Conservation (phyloP, 2,329 filamentous ascomycete species). For the Alternaria sp. region DNA sequence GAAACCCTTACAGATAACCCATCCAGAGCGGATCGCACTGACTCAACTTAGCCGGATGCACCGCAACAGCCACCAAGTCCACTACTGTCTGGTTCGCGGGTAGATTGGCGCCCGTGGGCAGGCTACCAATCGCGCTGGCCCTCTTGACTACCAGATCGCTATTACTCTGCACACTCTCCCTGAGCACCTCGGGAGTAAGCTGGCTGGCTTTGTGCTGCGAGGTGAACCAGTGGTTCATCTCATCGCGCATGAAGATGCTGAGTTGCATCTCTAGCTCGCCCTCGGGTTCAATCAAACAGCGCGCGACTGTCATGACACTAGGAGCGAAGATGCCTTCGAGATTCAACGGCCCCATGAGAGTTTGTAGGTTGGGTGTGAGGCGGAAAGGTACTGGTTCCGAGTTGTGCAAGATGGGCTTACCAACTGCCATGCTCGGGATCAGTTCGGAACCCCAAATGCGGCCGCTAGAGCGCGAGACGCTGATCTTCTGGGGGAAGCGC, state of each 20-base stretch:
- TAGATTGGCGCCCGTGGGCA: conserved; percentile 74
- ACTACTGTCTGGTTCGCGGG: conserved; percentile 98
- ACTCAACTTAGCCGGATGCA: conserved; percentile 87
- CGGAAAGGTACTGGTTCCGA: conserved; percentile 96
- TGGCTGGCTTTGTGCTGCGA: conserved; percentile 68
- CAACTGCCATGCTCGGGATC: conserved; percentile 84
- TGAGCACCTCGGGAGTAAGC: conserved; percentile 68
- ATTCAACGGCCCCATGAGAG: conserved; percentile 91
- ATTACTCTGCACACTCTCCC: conserved; percentile 83
- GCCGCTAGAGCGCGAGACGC: conserved; percentile 81
- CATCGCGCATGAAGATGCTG: conserved; percentile 92
- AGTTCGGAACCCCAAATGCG: conserved; percentile 97
- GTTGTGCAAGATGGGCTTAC: conserved; percentile 91
- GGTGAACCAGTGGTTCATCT: conserved; percentile 97
- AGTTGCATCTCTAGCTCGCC: conserved; percentile 92
- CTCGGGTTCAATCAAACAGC: conserved; percentile 84
- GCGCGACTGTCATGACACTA: conserved; percentile 93
- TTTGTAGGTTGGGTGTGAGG: conserved; percentile 93
- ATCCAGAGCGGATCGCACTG: conserved; percentile 96
- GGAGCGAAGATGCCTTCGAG: conserved; percentile 97
- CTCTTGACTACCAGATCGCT: conserved; percentile 91
- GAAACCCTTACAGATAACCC: conserved; percentile 75
- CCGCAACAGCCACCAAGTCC: conserved; percentile 88
- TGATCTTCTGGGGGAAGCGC: conserved; percentile 93
- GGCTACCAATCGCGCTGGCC: conserved; percentile 81